Base-by-base conservation (phyloP, 2,329 filamentous ascomycete genomes). In the Paecilomyces fulvus region DNA sequence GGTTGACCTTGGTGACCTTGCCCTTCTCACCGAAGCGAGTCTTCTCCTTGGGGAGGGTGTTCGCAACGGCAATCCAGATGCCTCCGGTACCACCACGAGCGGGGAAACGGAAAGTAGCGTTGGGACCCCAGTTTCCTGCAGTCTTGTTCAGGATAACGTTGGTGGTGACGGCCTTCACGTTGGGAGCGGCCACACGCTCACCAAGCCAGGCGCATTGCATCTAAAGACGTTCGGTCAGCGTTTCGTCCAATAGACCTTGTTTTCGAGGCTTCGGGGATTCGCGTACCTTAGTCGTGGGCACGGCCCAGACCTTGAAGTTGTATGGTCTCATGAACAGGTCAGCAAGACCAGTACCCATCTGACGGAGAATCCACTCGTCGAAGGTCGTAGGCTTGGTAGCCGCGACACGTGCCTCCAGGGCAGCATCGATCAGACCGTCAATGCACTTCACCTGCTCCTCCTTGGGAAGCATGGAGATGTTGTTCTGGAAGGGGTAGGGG, bases 241-340 rank as follows among this genome's bases (percentile, higher is more conserved):
- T 23, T 14, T 9, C n/a, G 25, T 28, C 25, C 2, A 28, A 28
- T 28, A 7, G 25, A 3, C 7, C 25, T 14, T 25, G 12, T 28
- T 25, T 53, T 4, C 17, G 3, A n/a, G 5, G 3, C 1, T 9
- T 12, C 3, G 3, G 7, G 7, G 11, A 17, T 10, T 21, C 46
- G 61, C 81, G 68, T 82, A 95, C 90, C 86, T 95, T 95, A 65
- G 88, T 96, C 56, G 92, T 96, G 58, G 94, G 94, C 67, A 97
- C 92, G 61, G 94, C 94, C 94, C 94, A 99, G 73, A 99, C 94
- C 81, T 99, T 99, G 86, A 87, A 99, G 85, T 99, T 99, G 83
- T 99, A 99, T 55, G 94, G 94, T 68, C 94, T 84, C 94, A 99
- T 99, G 84, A 99, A 99, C 67, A 92, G 82, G 74, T 99, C 86